These are phyloP conservation scores for Chalaropsis ovoidea DNA, from an alignment of 2,329 filamentous ascomycete genomes.

Conservation along the genomic window DNA sequence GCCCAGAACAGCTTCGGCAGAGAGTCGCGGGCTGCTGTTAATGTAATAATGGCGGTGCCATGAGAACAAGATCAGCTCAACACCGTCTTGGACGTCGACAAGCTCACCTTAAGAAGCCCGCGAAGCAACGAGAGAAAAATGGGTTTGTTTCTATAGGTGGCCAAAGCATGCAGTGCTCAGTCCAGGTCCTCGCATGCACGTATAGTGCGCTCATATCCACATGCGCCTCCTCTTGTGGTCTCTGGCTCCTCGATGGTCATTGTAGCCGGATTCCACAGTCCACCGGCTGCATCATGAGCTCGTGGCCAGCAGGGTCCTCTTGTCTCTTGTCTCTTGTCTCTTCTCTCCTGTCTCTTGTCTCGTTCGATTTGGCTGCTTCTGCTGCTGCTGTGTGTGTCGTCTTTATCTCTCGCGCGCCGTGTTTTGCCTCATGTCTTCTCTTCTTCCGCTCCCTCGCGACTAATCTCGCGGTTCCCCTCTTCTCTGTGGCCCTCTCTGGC, in stretches of 20 bases:
- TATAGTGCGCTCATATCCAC: constrained; percentile 13
- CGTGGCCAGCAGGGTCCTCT: constrained; percentile 6
- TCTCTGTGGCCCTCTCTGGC: background rate
- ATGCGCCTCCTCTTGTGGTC: background rate
- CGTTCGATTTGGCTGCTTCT: too few species aligned
- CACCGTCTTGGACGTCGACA: background rate
- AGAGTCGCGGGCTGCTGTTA: background rate
- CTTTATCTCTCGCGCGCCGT: background rate
- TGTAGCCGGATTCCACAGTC: constrained; percentile 2
- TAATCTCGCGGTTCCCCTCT: background rate
- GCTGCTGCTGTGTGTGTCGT: background rate
- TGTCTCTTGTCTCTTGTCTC: background rate
- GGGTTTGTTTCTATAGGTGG: constrained; percentile 8
- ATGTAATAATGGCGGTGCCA: background rate
- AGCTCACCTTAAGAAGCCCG: constrained; percentile 6
- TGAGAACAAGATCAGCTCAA: background rate
- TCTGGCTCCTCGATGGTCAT: background rate
- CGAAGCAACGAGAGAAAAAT: background rate
- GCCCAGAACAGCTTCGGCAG: too few species aligned
- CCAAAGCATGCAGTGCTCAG: constrained; percentile 11
- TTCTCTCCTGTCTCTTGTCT: background rate
- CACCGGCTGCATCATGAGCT: background rate
- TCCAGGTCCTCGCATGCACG: constrained; percentile 9
- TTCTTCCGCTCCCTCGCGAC: background rate
- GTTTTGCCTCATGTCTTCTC: background rate